Evolutionary conservation across 2,329 filamentous ascomycete genomes (phyloP), one percentile per base, ranked within the genome.

Genomic region (Colletotrichum sp.): DNA sequence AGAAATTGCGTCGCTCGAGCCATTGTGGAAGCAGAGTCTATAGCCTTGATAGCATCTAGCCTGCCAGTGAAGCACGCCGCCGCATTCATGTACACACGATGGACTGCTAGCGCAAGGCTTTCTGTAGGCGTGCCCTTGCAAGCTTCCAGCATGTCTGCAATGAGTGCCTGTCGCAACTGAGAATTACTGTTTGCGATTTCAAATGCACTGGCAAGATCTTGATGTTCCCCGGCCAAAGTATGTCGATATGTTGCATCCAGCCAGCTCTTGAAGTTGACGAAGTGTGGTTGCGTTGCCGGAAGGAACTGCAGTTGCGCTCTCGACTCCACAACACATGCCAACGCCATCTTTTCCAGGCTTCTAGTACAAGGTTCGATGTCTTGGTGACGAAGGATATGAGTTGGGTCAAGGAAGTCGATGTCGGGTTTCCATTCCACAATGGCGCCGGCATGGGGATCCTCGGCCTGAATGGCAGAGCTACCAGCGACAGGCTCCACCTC

Each of bases 351-450:
- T 1, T 74, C 59, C 9, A 74, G 38, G 3, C n/a, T 21, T 12
- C 4, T 21, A 9, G 9, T 8, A 34, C 24, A 36, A 13, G 18
- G 9, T 16, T 4, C 47, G 3, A 61, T 33, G 8, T 31, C 43
- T 6, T 47, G 62, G 4, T 4, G 15, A 8, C 34, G 36, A 11
- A 74, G 2, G 5, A 69, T 38, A n/a, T 18, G 47, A 24, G 51
- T 8, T 5, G 18, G 31, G 18, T 54, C 38, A 16, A 61, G 33
- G 21, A 73, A 69, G 54, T 73, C 59, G 11, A 65, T 24, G n/a
- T 74, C 69, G 18, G 70, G 72, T 34, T 69, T 74, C 72, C 72
- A 74, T 3, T 73, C 59, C 6, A 74, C 65, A 4, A 69, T 15
- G 1, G 15, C 65, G 8, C 69, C 72, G 0, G 70, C 72, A 11